A percentile compares a stretch with the other conserved stretches of the same genome.
phyloP scores from a whole-genome alignment of 2,329 filamentous ascomycete species.

The Cercospora sp. region DNA sequence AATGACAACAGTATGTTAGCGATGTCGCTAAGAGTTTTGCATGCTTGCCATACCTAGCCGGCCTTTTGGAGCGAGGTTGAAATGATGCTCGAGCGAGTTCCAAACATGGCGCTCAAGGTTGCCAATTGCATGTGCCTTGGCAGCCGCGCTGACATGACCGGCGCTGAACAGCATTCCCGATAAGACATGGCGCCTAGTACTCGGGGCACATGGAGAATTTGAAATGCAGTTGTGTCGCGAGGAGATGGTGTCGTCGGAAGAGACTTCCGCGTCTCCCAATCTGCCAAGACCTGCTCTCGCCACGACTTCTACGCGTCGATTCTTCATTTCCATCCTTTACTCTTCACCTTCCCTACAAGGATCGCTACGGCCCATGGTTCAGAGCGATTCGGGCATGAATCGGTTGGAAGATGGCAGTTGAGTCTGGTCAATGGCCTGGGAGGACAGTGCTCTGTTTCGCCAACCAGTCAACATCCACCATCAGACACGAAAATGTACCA shows the following conservation, averaged over 20 bases:
- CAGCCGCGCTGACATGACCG: neutral
- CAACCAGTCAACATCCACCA: neutral
- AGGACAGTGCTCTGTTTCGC: neutral
- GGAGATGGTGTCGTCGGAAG: neutral
- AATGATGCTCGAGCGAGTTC: neutral
- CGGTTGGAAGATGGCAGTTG: neutral
- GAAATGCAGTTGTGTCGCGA: neutral
- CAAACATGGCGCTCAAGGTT: constrained; percentile 10
- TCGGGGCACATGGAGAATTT: neutral
- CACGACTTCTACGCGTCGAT: neutral
- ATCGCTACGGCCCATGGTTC: neutral
- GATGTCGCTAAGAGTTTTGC: neutral
- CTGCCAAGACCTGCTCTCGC: neutral
- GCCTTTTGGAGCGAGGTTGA: neutral
- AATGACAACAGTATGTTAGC: neutral
- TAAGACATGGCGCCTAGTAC: neutral
- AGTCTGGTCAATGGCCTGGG: neutral
- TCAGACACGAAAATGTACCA: neutral
- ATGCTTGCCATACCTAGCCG: constrained; percentile 8
- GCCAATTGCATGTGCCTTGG: constrained; percentile 2
- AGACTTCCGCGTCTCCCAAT: neutral
- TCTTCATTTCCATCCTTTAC: neutral
- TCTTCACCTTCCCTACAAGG: neutral
- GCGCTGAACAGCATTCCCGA: neutral
- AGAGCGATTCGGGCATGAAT: neutral